Base-by-base conservation (phyloP, 768 basidiomycete genomes). In the Xerocomus spinulosus region DNA sequence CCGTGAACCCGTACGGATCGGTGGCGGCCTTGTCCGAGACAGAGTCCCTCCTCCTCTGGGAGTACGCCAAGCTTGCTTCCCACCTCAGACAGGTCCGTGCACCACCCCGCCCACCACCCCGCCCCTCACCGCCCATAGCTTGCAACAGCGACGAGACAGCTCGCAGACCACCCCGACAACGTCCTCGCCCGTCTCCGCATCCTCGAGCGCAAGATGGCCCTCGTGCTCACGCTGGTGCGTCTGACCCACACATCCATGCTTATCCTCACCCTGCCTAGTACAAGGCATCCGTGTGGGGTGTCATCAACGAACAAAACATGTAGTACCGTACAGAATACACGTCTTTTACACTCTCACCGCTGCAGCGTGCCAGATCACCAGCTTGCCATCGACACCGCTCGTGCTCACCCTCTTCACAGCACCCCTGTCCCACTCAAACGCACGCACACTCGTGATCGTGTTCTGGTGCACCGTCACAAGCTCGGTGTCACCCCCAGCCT, bases 251-350 rank as follows among this genome's bases (percentile, higher is more conserved):
- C 24, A 20, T 28, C 25, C 46, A 41, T 15, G 29, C 35, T 24
- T 21, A 24, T 14, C 25, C 58, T 50, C 53, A 56, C 28, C 28
- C 39, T 18, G 17, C 28, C 6, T 56, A 93, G 91, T 97, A 93
- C 80, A 94, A 96, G 70, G 92, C 87, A 0, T 95, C 94, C 10
- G 92, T 95, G 1, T 95, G 92, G 92, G 90, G 86, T 13, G 86
- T 94, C 45, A 85, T 96, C 63, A 89, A 86, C 63, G 85, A 90
- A 57, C 85, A 87, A 57, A 77, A 54, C 41, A 42, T 56, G 48
- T 60, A 60, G 46, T 35, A 15, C 18, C 9, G 17, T 15, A 5
- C 17, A 2, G 6, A 29, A 70, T 46, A 64, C n/a, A n/a, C n/a
- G n/a, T n/a, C n/a, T n/a, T n/a, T 63, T 57, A 80, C 51, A 54